Conservation (phyloP, 345 rosid genomes). For the Rhodamnia argentea region DNA sequence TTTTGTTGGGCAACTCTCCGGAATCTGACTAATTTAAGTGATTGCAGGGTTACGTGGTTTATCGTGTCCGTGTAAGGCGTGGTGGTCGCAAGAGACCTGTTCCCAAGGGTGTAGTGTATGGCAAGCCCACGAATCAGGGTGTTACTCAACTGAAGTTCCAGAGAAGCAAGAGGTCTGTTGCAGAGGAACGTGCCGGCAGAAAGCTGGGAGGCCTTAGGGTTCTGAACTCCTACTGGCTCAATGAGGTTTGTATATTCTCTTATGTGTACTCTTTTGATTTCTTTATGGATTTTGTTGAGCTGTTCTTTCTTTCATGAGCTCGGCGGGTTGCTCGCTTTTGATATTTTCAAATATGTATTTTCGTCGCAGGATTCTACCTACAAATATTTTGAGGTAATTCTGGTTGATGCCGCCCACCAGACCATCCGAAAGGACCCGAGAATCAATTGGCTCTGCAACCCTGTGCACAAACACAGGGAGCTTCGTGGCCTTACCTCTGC, state of each 20-base stretch:
- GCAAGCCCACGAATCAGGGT: conserved; percentile 19
- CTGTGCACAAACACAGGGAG: conserved; percentile 96
- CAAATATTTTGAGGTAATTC: conserved; percentile 85
- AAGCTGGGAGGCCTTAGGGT: conserved; percentile 88
- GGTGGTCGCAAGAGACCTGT: conserved; percentile 99
- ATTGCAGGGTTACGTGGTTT: conserved; percentile 71
- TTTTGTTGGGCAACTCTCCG: not conserved
- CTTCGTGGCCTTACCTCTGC: conserved; percentile 95
- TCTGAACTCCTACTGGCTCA: conserved; percentile 93
- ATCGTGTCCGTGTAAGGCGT: conserved; percentile 34
- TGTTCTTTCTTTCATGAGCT: not conserved
- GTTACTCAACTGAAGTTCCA: conserved; percentile 93
- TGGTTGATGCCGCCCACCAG: conserved; percentile 80
- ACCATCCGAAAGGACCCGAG: conserved; percentile 84
- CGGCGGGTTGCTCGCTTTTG: not conserved
- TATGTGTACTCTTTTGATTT: not conserved
- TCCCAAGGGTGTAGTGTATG: conserved; percentile 55
- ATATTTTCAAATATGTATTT: not conserved
- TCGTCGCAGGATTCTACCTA: conserved; percentile 72
- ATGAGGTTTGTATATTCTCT: conserved; percentile 41
- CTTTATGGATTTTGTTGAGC: not conserved
- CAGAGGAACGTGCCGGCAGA: conserved; percentile 97
- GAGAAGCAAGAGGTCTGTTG: conserved; percentile 95
- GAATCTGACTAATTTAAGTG: not conserved
- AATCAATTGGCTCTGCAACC: conserved; percentile 91